phyloP scores from a whole-genome alignment of 2,329 filamentous ascomycete genomes.

The Metarhizium album region DNA sequence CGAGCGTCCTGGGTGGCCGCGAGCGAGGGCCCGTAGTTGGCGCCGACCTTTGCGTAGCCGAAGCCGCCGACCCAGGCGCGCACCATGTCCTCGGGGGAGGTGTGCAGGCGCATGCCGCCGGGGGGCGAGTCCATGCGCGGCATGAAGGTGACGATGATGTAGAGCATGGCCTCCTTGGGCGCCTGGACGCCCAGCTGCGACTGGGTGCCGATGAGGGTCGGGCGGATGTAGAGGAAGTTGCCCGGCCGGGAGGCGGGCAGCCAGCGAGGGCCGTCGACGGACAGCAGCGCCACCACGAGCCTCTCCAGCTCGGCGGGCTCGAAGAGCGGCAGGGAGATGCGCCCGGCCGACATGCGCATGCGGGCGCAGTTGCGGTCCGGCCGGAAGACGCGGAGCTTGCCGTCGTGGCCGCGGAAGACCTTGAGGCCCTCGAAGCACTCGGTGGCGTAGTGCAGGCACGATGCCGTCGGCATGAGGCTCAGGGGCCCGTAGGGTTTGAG shows the following conservation, averaged over 20 bases:
- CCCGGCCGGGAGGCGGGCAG: conserved; percentile 59
- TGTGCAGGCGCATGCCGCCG: conserved; percentile 63
- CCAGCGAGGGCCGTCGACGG: conserved; percentile 68
- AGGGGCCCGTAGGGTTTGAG: conserved; percentile 70
- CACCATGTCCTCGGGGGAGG: conserved; percentile 70
- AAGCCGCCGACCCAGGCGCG: conserved; percentile 91
- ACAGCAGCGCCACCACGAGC: conserved; percentile 60
- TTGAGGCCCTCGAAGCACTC: conserved; percentile 85
- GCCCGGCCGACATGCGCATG: conserved; percentile 46
- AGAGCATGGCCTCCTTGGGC: conserved; percentile 78
- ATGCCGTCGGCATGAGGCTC: conserved; percentile 69
- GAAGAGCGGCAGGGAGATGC: conserved; percentile 68
- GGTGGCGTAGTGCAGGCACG: conserved; percentile 77
- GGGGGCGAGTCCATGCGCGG: conserved; percentile 39
- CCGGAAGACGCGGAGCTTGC: conserved; percentile 67
- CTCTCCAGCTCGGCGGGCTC: conserved; percentile 60
- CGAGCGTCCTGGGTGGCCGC: conserved; percentile 68
- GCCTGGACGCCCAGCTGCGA: conserved; percentile 69
- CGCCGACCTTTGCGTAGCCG: conserved; percentile 83
- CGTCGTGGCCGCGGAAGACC: conserved; percentile 68
- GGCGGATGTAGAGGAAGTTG: conserved; percentile 72
- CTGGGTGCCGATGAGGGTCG: conserved; percentile 77
- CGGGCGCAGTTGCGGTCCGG: conserved; percentile 61
- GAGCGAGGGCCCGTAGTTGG: conserved; percentile 83
- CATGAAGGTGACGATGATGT: conserved; percentile 62